These are phyloP conservation scores for Epichloe baconii DNA, from an alignment of 2,329 filamentous ascomycete genomes.

Conservation along the genomic window DNA sequence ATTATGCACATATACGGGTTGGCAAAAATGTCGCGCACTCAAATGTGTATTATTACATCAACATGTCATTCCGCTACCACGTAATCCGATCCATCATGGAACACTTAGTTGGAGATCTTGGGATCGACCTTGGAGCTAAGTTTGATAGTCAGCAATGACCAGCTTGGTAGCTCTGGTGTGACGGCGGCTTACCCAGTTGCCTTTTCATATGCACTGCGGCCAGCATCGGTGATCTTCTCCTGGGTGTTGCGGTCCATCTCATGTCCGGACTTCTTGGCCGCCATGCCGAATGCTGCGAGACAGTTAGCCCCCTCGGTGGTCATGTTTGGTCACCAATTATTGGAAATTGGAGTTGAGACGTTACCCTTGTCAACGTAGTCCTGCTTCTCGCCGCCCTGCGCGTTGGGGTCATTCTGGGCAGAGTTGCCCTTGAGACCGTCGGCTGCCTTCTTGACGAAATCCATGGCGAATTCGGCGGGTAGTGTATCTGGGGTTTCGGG, in stretches of 20 bases:
- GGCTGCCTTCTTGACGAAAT: conserved; percentile 26
- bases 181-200: conserved; percentile 19
- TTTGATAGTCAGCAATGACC: background rate
- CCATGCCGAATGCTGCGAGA: conserved; percentile 16
- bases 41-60: too few species aligned
- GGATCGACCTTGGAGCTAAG: conserved; percentile 15
- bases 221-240: conserved; percentile 27
- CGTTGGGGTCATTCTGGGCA: conserved; percentile 8
- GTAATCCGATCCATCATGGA: background rate
- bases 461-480: conserved; percentile 15
- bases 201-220: conserved; percentile 23
- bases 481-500: background rate
- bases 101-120: conserved; percentile 23
- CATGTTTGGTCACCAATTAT: too few species aligned
- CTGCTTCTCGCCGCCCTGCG: conserved; percentile 10
- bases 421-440: conserved; percentile 9
- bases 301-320: background rate
- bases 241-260: conserved; percentile 20
- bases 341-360: too few species aligned
- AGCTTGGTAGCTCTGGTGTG: background rate
- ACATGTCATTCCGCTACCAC: too few species aligned
- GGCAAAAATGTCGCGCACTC: too few species aligned
- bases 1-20: too few species aligned
- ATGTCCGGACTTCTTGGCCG: conserved; percentile 21
- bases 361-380: conserved; percentile 28